Percentiles rank a stretch among this genome's conserved stretches.
These are phyloP conservation scores for Clitopilus hobsonii DNA, from an alignment of 768 basidiomycete species.

Conservation along the genomic window DNA sequence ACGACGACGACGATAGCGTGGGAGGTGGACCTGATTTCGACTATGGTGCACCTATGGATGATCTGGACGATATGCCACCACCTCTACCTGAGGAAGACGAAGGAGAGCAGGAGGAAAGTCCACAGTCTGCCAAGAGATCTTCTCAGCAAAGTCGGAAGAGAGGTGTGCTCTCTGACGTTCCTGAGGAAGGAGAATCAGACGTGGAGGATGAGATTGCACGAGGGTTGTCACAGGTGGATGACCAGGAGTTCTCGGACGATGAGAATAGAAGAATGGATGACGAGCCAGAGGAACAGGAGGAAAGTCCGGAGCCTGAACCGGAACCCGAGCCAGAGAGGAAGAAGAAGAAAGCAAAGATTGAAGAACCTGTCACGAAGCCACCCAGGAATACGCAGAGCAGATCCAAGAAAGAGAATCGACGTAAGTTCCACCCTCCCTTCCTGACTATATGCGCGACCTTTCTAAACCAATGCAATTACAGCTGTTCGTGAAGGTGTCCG, in stretches of 20 bases:
- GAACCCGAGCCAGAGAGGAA: conserved; percentile 26
- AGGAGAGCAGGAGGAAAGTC: too few species aligned
- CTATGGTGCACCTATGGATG: conserved; percentile 19
- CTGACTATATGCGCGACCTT: neutral
- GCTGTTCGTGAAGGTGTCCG: conserved; percentile 54
- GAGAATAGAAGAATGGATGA: too few species aligned
- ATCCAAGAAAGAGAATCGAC: conserved; percentile 37
- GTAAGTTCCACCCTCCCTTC: conserved; percentile 17
- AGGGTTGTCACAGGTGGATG: conserved; percentile 31
- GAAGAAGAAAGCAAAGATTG: conserved; percentile 24
- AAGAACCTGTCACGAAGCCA: conserved; percentile 16
- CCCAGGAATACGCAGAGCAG: conserved; percentile 18
- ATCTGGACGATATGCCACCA: conserved; percentile 28
- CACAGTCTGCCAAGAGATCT: conserved; percentile 5
- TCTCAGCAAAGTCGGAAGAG: neutral
- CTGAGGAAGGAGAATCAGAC: conserved; percentile 39
- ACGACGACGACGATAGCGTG: conserved; percentile 27
- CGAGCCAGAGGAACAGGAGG: too few species aligned
- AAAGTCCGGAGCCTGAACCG: conserved; percentile 20
- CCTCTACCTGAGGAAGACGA: too few species aligned
- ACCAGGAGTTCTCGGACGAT: conserved; percentile 25
- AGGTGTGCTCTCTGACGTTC: conserved; percentile 21
- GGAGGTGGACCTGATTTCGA: neutral
- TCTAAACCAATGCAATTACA: conserved; percentile 10
- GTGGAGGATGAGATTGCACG: conserved; percentile 40